Percentiles rank a stretch among this genome's conserved stretches.
These are phyloP conservation scores for Exophiala aquamarina DNA, from an alignment of 2,329 filamentous ascomycete species.

Conservation along the genomic window DNA sequence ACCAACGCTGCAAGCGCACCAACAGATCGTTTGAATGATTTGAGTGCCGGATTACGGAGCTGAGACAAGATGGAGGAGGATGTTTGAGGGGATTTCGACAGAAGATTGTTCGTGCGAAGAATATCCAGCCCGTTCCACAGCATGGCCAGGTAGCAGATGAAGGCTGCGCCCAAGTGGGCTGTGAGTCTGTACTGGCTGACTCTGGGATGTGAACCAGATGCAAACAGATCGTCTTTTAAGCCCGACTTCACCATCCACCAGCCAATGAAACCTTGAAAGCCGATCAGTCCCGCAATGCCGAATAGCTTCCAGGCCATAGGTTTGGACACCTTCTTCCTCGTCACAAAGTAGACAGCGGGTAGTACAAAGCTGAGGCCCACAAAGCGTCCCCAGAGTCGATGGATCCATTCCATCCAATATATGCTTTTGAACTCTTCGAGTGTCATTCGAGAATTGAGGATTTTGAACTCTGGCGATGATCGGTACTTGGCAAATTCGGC, in stretches of 20 bases:
- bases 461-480: slow-evolving; percentile 85
- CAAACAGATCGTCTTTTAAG: slow-evolving; percentile 92
- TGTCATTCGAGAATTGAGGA: slow-evolving; percentile 90
- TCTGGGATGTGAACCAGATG: slow-evolving; percentile 82
- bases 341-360: slow-evolving; percentile 85
- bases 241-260: slow-evolving; percentile 99
- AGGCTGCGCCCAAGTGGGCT: slow-evolving; percentile 85
- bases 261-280: slow-evolving; percentile 90
- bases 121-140: slow-evolving; percentile 83
- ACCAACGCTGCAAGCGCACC: slow-evolving; percentile 71
- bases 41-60: slow-evolving; percentile 67
- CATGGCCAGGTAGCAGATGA: slow-evolving; percentile 93
- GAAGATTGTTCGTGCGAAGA: slow-evolving; percentile 71
- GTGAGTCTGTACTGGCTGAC: slow-evolving; percentile 94
- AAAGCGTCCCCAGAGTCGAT: slow-evolving; percentile 89
- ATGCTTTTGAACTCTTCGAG: slow-evolving; percentile 96
- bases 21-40: slow-evolving; percentile 70
- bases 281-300: slow-evolving; percentile 86
- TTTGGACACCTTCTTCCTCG: slow-evolving; percentile 71
- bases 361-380: slow-evolving; percentile 88
- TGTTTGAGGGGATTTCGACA: slow-evolving; percentile 59
- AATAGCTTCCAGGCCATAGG: slow-evolving; percentile 75
- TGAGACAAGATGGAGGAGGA: slow-evolving; percentile 58
- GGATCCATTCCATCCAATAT: slow-evolving; percentile 99
- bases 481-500: slow-evolving; percentile 91